Evolutionary conservation across 2,329 filamentous ascomycete species (phyloP).

Genomic region (Pezicula radicicola): DNA sequence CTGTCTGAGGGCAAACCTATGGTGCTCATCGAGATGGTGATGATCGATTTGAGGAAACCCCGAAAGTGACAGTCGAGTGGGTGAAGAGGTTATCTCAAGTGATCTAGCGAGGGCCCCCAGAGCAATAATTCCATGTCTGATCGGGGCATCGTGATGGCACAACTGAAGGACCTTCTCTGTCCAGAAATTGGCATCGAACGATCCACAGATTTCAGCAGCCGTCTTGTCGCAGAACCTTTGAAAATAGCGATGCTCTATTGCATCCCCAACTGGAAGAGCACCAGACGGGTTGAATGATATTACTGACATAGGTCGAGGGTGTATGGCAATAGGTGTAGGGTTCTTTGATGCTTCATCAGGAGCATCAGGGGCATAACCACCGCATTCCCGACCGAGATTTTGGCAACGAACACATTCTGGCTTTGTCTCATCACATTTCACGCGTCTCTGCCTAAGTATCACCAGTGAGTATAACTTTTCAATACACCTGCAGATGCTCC

Average conservation of each 20-base stretch:
- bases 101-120: constrained; percentile 26
- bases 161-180: constrained; percentile 29
- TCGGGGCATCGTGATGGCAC: constrained; percentile 26
- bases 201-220: constrained; percentile 24
- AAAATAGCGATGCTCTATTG: constrained; percentile 27
- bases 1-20: constrained; percentile 25
- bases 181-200: constrained; percentile 28
- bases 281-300: constrained; percentile 24
- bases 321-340: constrained; percentile 22
- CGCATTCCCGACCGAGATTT: constrained; percentile 29
- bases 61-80: constrained; percentile 24
- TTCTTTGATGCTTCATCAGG: constrained; percentile 22
- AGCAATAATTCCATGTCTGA: constrained; percentile 26
- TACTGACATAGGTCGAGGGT: constrained; percentile 26
- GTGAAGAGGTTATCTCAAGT: constrained; percentile 26
- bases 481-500: neutral
- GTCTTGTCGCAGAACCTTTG: constrained; percentile 30
- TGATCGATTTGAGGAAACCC: constrained; percentile 29
- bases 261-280: constrained; percentile 21
- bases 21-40: constrained; percentile 27
- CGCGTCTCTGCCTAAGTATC: constrained; percentile 24
- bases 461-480: constrained; percentile 9
- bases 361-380: constrained; percentile 27
- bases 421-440: constrained; percentile 31
- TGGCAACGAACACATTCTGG: constrained; percentile 29